phyloP scores from a whole-genome alignment of 768 basidiomycete species.

The Suillus cothurnatus region DNA sequence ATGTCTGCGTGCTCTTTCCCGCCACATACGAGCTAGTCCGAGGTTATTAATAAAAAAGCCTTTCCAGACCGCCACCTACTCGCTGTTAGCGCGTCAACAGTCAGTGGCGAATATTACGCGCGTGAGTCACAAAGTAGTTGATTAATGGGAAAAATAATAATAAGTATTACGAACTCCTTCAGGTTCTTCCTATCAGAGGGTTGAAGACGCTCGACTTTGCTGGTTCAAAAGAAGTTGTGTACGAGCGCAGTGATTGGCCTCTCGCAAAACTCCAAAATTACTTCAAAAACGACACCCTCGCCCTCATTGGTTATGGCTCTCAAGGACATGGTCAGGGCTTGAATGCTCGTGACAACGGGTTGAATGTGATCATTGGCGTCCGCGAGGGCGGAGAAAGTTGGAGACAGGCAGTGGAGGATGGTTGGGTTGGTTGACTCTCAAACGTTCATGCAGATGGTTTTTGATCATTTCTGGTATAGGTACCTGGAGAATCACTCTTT shows the following conservation, averaged over 20 bases:
- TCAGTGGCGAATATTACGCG: background rate
- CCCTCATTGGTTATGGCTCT: conserved; percentile 98
- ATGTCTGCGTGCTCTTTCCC: background rate
- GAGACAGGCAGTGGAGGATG: conserved; percentile 93
- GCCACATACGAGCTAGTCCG: background rate
- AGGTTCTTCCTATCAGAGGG: background rate
- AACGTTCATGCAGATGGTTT: background rate
- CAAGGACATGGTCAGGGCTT: conserved; percentile 98
- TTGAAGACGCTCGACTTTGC: conserved; percentile 94
- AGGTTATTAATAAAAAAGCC: background rate
- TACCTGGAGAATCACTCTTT: conserved; percentile 97
- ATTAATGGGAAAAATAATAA: background rate
- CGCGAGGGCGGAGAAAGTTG: conserved; percentile 96
- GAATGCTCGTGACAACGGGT: conserved; percentile 98
- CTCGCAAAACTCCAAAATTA: conserved; percentile 97
- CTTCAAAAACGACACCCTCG: conserved; percentile 99
- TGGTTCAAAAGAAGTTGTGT: conserved; percentile 89
- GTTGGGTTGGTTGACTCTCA: conserved; percentile 68
- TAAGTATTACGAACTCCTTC: background rate
- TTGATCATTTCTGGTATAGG: conserved; percentile 34
- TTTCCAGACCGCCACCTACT: background rate
- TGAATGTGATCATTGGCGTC: conserved; percentile 98
- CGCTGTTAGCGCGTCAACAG: background rate
- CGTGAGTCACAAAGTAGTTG: background rate
- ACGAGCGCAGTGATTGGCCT: conserved; percentile 98